These are phyloP conservation scores for Aspergillus olivimuriae DNA, from an alignment of 495 filamentous ascomycete genomes.

Conservation along the genomic window DNA sequence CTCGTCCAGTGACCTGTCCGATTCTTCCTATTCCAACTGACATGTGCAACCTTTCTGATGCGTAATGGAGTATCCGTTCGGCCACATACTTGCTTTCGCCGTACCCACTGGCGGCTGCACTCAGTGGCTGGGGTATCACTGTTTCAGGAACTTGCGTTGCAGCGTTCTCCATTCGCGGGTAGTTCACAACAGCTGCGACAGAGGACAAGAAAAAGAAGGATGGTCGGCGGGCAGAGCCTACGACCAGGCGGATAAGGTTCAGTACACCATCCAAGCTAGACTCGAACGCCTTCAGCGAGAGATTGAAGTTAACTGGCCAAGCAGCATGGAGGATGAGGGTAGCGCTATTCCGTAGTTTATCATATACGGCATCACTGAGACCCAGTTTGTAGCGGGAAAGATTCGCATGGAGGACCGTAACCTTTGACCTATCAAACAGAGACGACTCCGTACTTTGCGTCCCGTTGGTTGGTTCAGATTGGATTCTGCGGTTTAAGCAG, in stretches of 20 bases:
- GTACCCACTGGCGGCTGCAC: conserved; percentile 39
- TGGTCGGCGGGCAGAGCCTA: not conserved
- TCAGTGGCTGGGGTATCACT: not conserved
- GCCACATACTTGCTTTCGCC: conserved; percentile 46
- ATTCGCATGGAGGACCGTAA: conserved; percentile 43
- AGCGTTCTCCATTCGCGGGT: not conserved
- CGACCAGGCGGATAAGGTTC: conserved; percentile 42
- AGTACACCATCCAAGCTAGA: conserved; percentile 46
- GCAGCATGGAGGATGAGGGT: conserved; percentile 53
- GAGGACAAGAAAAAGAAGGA: conserved; percentile 9
- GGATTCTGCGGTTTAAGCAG: conserved; percentile 30
- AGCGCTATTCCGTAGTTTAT: conserved; percentile 25
- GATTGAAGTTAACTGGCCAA: conserved; percentile 52
- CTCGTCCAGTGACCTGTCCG: conserved; percentile 50
- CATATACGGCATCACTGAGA: conserved; percentile 28
- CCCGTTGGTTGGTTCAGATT: conserved; percentile 16
- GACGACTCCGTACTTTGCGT: conserved; percentile 7
- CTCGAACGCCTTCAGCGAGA: conserved; percentile 43
- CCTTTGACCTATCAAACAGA: not conserved
- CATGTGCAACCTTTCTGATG: conserved; percentile 26
- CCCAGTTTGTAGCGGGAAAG: conserved; percentile 40
- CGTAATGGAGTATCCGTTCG: conserved; percentile 42
- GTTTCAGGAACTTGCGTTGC: conserved; percentile 1
- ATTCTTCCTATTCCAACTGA: conserved; percentile 41
- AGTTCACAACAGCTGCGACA: conserved; percentile 5